Base-by-base conservation (phyloP, 306 rosid species). In the Cucurbita ficifolia region DNA sequence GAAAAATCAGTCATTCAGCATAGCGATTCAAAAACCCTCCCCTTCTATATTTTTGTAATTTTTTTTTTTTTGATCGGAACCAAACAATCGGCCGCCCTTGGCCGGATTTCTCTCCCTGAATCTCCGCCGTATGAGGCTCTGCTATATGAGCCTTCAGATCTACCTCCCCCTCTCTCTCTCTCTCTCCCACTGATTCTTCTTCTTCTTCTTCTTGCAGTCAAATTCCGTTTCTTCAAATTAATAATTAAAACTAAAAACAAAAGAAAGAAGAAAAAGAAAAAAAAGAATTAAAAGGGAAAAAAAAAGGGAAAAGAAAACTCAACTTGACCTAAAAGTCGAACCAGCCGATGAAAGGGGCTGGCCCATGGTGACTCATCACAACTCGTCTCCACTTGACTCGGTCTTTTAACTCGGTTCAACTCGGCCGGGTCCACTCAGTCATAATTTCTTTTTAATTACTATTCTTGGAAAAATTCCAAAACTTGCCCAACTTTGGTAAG, bases 301-400 rank as follows among this genome's bases (percentile, higher is more conserved):
- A 29, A 40, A 63, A 63, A 63, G 70, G 45, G 74, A 29, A 80
- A 71, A 77, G 45, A 43, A 70, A 16, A 22, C 81, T 35, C 84
- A 77, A 86, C 86, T 82, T 84, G 92, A 78, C 92, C 87, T 79
- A 81, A 76, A 74, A 21, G 78, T 73, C 35, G 85, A 74, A 75
- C 24, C 70, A 75, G 84, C 76, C 58, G 75, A 42, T 48, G 22
- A 58, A 29, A 24, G 57, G 39, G 19, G 61, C 84, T 84, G 84
- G 85, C 83, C 75, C 81, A 72, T 45, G 56, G 16, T 60, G 78
- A 86, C 90, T 82, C 92, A 46, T 22, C 73, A 73, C 71, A 84
- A 74, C 80, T 89, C 82, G 72, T 22, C 40, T 13, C 73, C 13
- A 7, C 14, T 68, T 46, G 40, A 67, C 40, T 62, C 68, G 22